phyloP scores from a whole-genome alignment of 2,329 filamentous ascomycete genomes.

The Aureobasidium sp. region DNA sequence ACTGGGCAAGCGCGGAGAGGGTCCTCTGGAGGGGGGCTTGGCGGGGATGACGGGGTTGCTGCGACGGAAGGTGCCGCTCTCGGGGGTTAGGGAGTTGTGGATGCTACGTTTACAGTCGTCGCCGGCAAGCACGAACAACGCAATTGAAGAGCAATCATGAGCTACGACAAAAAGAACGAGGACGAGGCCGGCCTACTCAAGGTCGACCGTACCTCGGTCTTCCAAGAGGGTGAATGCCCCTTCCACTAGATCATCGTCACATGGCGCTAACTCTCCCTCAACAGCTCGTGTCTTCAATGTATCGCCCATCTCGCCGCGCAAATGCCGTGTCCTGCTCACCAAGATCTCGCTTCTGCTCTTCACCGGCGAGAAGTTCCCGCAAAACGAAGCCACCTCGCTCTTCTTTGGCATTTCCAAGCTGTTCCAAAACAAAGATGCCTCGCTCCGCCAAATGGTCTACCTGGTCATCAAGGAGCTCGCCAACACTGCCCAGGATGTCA shows the following conservation, averaged over 20 bases:
- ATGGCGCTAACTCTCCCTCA: constrained; percentile 11
- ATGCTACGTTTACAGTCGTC: constrained; percentile 6
- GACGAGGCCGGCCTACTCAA: constrained; percentile 93
- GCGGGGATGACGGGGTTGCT: constrained; percentile 2
- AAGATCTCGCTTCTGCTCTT: constrained; percentile 96
- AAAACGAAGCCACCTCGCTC: constrained; percentile 92
- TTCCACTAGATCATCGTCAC: background rate
- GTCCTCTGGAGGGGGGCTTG: background rate
- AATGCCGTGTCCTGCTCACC: constrained; percentile 94
- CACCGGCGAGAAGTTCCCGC: constrained; percentile 93
- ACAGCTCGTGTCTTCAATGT: constrained; percentile 95
- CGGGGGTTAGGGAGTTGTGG: constrained; percentile 7
- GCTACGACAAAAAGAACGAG: constrained; percentile 98
- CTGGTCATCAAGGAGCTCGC: constrained; percentile 96
- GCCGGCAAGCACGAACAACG: background rate
- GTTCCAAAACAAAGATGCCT: constrained; percentile 99
- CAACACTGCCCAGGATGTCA: constrained; percentile 92
- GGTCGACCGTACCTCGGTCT: constrained; percentile 95
- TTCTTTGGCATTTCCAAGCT: constrained; percentile 99
- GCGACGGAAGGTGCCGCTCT: background rate
- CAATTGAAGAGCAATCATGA: constrained; percentile 51
- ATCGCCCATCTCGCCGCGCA: constrained; percentile 91
- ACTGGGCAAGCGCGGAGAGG: background rate
- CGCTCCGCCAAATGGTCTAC: constrained; percentile 97
- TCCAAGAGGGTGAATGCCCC: constrained; percentile 78